Base-by-base conservation (phyloP, 2,329 filamentous ascomycete species). In the Ophiostoma sp. region DNA sequence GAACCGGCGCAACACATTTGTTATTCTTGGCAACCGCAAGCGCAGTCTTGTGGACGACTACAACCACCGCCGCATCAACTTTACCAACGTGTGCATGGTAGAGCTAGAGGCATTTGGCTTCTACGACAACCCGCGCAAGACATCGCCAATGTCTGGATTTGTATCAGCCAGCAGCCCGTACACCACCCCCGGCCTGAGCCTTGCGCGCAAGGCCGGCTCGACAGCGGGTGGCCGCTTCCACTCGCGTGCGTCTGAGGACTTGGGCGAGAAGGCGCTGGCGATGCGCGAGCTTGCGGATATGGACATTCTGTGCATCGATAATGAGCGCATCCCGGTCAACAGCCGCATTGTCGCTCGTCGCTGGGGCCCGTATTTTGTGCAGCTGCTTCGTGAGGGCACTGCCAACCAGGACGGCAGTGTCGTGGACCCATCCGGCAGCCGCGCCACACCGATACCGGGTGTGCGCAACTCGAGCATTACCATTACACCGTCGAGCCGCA, bases 1-100 rank as follows among this genome's bases (percentile, higher is more conserved):
- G 95, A 91, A 92, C 76, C 87, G 94, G 62, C 87, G 95, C 73
- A 99, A 97, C 77, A 92, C 93, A 0, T 99, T 98, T 80, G 93
- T 98, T 44, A 94, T 99, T 73, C 84, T 99, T 52, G 95, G 95
- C 66, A 96, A 97, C 78, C 88, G 95, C 52, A 97, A 96, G 79
- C 85, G 95, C 73, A 97, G 92, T 75, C 84, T 99, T 41, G 94
- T 98, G 0, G 94, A 99, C 75, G 95, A 99, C 79, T 99, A 99
- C 80, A 98, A 98, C 77, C 95, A 98, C 77, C 90, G 95, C 13
- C 90, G 95, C 35, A 96, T 99, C 80, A 99, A 99, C 79, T 99
- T 98, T 78, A 92, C 91, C 11, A 96, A 99, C 77, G 89, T 98
- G 36, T 98, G 95, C 79, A 91, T 98, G 85, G 94, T 99, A 10